A percentile compares a stretch with the other conserved stretches of the same genome.
These are phyloP conservation scores for Linum lewisii DNA, from an alignment of 345 rosid species.

Conservation along the genomic window DNA sequence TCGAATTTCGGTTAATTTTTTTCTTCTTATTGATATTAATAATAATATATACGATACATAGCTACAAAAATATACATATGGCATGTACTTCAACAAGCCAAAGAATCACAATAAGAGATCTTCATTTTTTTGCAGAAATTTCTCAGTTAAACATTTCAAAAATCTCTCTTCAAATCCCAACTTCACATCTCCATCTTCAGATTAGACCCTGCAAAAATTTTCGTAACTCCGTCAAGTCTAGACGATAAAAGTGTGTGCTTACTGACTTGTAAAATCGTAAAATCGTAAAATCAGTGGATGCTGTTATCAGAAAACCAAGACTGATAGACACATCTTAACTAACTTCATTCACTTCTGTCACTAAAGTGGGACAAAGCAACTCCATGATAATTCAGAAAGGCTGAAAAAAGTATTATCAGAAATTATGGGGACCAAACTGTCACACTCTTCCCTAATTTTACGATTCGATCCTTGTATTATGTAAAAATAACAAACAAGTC, in stretches of 20 bases:
- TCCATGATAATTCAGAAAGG: slow-evolving; percentile 5
- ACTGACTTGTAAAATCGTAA: no score
- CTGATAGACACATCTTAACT: neutral
- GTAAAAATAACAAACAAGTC: no score
- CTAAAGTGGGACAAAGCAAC: neutral
- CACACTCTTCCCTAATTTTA: no score
- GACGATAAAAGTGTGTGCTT: neutral
- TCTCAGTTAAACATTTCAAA: slow-evolving; percentile 10
- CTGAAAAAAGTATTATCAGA: no score
- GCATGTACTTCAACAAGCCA: slow-evolving; percentile 21
- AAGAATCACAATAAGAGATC: slow-evolving; percentile 24
- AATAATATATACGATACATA: slow-evolving; percentile 6
- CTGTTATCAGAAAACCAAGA: neutral
- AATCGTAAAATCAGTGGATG: slow-evolving; percentile 19
- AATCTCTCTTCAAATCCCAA: neutral
- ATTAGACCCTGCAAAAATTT: slow-evolving; percentile 38
- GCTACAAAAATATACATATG: slow-evolving; percentile 21
- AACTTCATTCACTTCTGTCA: neutral
- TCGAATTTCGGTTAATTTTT: no score
- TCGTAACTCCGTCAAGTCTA: neutral
- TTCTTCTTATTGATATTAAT: slow-evolving; percentile 13
- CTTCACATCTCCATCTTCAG: slow-evolving; percentile 57
- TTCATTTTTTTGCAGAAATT: slow-evolving; percentile 7
- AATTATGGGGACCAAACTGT: no score
- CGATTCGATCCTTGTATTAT: no score